Percentiles rank a stretch among this genome's conserved stretches.
Conservation (phyloP, 2,329 filamentous ascomycete species). For the Aureobasidium leucospermi region DNA sequence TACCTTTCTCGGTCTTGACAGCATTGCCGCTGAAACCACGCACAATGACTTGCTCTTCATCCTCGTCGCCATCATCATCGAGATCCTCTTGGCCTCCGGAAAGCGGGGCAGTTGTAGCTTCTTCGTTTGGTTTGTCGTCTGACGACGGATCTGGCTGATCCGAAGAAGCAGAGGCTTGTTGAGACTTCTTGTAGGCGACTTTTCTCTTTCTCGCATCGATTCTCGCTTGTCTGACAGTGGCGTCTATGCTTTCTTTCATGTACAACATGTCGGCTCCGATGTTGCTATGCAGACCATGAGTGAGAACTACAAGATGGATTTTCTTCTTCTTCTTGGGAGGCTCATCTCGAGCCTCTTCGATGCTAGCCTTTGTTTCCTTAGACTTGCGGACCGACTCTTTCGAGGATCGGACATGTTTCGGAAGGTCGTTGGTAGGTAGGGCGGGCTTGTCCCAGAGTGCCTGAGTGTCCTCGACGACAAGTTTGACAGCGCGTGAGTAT, state of each 20-base stretch:
- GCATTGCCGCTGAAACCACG: constrained; percentile 86
- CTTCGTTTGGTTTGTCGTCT: constrained; percentile 19
- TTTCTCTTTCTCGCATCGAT: constrained; percentile 58
- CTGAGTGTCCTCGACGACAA: constrained; percentile 81
- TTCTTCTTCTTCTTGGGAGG: constrained; percentile 57
- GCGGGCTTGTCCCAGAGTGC: constrained; percentile 88
- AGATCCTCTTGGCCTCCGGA: constrained; percentile 45
- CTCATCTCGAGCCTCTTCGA: constrained; percentile 16
- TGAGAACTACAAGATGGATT: constrained; percentile 84
- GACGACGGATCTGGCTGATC: constrained; percentile 21
- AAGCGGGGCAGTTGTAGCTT: constrained; percentile 38
- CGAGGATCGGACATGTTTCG: constrained; percentile 21
- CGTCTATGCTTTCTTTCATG: constrained; percentile 94
- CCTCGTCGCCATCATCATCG: constrained; percentile 50
- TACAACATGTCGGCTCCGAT: constrained; percentile 94
- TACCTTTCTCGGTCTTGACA: constrained; percentile 84
- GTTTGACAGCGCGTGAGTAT: constrained; percentile 70
- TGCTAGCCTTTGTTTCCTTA: constrained; percentile 11
- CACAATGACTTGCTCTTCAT: constrained; percentile 80
- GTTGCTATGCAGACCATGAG: constrained; percentile 93
- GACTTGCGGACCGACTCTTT: constrained; percentile 12
- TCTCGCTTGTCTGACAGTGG: constrained; percentile 66
- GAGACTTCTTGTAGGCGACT: constrained; percentile 22
- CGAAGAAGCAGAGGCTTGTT: constrained; percentile 16
- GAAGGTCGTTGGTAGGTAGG: constrained; percentile 45